phyloP scores from a whole-genome alignment of 208 protist species.

The Crithidia acanthocephali region DNA sequence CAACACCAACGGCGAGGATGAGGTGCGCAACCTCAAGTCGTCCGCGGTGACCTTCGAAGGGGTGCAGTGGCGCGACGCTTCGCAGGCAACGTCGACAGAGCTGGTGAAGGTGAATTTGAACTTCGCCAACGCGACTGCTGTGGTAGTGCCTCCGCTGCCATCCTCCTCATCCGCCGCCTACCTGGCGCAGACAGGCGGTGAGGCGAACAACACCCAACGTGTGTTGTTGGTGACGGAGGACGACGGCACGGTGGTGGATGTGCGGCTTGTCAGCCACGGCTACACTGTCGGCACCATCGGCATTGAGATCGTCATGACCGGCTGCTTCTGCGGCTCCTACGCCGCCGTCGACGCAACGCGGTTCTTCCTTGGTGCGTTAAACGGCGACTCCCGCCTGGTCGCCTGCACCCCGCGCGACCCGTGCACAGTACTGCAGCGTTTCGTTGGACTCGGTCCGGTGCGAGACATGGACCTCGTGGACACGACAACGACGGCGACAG shows the following conservation, averaged over 20 bases:
- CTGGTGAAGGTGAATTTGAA: conserved; percentile 74
- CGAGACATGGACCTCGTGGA: conserved; percentile 65
- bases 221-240: conserved; percentile 77
- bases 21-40: conserved; percentile 55
- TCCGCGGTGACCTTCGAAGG: conserved; percentile 50
- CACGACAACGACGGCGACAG: conserved; percentile 29
- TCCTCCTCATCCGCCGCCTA: neutral
- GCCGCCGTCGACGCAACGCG: conserved; percentile 15
- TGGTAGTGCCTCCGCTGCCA: conserved; percentile 19
- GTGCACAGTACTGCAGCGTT: conserved; percentile 48
- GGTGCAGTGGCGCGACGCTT: conserved; percentile 52
- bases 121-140: conserved; percentile 59
- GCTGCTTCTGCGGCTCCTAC: conserved; percentile 50
- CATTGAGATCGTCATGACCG: conserved; percentile 52
- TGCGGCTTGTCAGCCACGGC: conserved; percentile 52
- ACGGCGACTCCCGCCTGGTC: conserved; percentile 67
- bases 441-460: conserved; percentile 58
- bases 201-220: conserved; percentile 24
- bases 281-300: conserved; percentile 54
- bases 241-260: conserved; percentile 69
- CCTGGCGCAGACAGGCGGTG: neutral
- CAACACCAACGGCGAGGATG: conserved; percentile 77
- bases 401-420: conserved; percentile 20
- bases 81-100: conserved; percentile 50
- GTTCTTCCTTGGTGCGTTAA: conserved; percentile 66